These are phyloP conservation scores for Hyphopichia fennica DNA, from an alignment of 1,139 yeast genomes.

Conservation along the genomic window DNA sequence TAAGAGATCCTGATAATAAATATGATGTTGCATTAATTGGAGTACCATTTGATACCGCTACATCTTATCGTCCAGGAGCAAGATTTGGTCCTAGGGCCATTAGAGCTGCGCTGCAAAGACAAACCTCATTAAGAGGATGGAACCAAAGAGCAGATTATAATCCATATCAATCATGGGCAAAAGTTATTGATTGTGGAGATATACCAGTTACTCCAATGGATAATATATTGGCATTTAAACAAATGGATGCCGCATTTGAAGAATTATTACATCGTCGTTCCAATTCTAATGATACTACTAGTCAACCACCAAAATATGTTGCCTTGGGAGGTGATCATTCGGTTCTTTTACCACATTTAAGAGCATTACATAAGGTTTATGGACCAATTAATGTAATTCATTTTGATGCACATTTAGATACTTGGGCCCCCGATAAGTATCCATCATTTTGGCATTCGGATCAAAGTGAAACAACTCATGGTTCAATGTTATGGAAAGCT, in stretches of 20 bases:
- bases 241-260: slow-evolving; percentile 68
- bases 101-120: slow-evolving; percentile 72
- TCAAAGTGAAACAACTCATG: slow-evolving; percentile 68
- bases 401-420: slow-evolving; percentile 78
- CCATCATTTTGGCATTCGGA: slow-evolving; percentile 73
- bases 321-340: slow-evolving; percentile 83
- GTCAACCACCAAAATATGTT: slow-evolving; percentile 56
- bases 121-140: slow-evolving; percentile 63
- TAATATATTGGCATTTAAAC: slow-evolving; percentile 63
- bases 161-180: slow-evolving; percentile 70
- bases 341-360: slow-evolving; percentile 64
- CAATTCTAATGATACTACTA: slow-evolving; percentile 18
- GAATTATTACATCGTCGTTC: slow-evolving; percentile 45
- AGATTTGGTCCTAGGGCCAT: slow-evolving; percentile 80
- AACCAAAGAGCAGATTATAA: slow-evolving; percentile 65
- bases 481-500: slow-evolving; percentile 83
- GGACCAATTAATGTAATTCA: slow-evolving; percentile 71
- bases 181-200: slow-evolving; percentile 75
- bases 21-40: slow-evolving; percentile 73
- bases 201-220: slow-evolving; percentile 81
- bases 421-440: slow-evolving; percentile 69
- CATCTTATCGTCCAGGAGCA: slow-evolving; percentile 73
- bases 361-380: slow-evolving; percentile 58
- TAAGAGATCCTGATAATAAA: slow-evolving; percentile 42
- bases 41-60: slow-evolving; percentile 78